Base-by-base conservation (phyloP, 2,329 filamentous ascomycete genomes). In the Rhynchosporium secalis region DNA sequence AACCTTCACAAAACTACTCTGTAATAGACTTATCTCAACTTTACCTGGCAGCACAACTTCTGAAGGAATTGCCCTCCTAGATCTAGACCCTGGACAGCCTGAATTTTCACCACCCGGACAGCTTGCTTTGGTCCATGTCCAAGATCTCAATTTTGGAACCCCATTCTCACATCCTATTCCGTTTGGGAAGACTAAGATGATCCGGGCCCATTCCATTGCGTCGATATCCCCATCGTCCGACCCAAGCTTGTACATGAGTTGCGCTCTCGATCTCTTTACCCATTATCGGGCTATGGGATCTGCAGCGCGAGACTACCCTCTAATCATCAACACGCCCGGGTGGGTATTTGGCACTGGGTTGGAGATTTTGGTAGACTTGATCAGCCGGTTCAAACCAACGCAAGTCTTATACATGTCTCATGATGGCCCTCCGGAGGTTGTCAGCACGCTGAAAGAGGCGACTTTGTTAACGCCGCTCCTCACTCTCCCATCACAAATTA, bases 21-120 rank as follows among this genome's bases (percentile, higher is more conserved):
- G 81, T 8, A 93, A 93, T 70, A 82, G 84, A 10, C 76, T 91
- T 8, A 74, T 91, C 69, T 70, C 69, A 60, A 58, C 3, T n/a
- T 20, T 15, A 29, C 15, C 15, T 41, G 41, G 36, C 40, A 28
- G 8, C 38, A 43, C 9, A 52, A 51, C 69, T 0, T 38, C 47
- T 4, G 58, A 62, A 36, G 73, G 70, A 26, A 75, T 56, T 78
- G 88, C 31, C 81, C 80, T 60, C 78, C 79, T 95, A 6, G 91
- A 95, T 68, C 79, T 94, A 9, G 90, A 95, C 71, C 88, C 89
- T 0, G 88, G 87, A 0, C 90, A 92, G 70, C 89, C 90, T 2
- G 90, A 93, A 71, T 92, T 89, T 72, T 84, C 83, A 0, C 81
- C 87, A 1, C 83, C 87, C 0, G 90, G 90, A 0, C 86, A 88